Evolutionary conservation across 208 protist species (phyloP).

Genomic region (Novymonas esmeraldas): DNA sequence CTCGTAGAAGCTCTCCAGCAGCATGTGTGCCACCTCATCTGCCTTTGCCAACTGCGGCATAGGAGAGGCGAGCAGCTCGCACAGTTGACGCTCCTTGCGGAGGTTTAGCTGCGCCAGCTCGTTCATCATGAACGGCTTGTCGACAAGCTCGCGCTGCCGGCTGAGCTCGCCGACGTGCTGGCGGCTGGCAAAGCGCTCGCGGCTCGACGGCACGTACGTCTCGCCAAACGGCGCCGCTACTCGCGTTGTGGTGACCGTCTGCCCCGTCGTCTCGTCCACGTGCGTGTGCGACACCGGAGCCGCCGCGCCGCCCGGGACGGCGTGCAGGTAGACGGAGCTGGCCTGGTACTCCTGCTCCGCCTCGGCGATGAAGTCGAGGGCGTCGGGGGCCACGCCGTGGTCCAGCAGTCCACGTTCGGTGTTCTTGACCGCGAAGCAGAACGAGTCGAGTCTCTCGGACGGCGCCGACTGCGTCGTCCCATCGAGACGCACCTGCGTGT

Average conservation of each 20-base stretch:
- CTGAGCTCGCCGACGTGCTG: slow-evolving; percentile 62
- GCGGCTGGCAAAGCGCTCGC: slow-evolving; percentile 57
- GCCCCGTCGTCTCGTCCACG: slow-evolving; percentile 36
- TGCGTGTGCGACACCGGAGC: slow-evolving; percentile 30
- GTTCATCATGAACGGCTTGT: slow-evolving; percentile 51
- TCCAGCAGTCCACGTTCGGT: slow-evolving; percentile 63
- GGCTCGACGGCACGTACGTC: slow-evolving; percentile 61
- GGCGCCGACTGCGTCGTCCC: neutral
- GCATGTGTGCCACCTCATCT: slow-evolving; percentile 43
- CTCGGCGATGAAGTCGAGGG: slow-evolving; percentile 59
- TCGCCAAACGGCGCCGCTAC: slow-evolving; percentile 76
- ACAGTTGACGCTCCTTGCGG: slow-evolving; percentile 72
- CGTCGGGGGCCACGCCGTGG: slow-evolving; percentile 69
- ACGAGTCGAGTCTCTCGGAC: neutral
- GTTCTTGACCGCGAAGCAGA: slow-evolving; percentile 60
- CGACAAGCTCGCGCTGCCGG: slow-evolving; percentile 24
- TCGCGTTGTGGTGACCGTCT: slow-evolving; percentile 29
- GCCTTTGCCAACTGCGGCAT: slow-evolving; percentile 70
- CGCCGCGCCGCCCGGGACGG: slow-evolving; percentile 21
- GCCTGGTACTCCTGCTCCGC: slow-evolving; percentile 73
- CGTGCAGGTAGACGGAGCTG: slow-evolving; percentile 55
- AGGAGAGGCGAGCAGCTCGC: slow-evolving; percentile 58
- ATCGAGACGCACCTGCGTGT: neutral
- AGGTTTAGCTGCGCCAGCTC: slow-evolving; percentile 66
- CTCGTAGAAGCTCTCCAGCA: slow-evolving; percentile 52